Evolutionary conservation across 257 asterid species (phyloP), one percentile per base, ranked within the genome.

Genomic region (Schizonepeta tenuifolia): DNA sequence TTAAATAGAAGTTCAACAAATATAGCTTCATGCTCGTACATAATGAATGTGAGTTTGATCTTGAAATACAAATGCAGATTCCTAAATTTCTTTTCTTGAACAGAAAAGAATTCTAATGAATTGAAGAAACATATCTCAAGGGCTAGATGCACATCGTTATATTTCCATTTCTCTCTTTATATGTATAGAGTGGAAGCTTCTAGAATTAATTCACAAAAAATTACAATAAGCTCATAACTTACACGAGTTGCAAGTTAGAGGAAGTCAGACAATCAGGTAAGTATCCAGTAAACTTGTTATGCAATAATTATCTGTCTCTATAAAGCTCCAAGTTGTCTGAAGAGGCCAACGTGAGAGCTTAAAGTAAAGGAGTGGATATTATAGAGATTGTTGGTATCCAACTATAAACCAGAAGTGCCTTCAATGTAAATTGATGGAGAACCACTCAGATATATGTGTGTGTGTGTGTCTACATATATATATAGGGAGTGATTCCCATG

Each of bases 191-290:
- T n/a, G 6, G 12, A 58, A 59, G 38, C 5, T 59, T 35, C 50
- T 50, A 50, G 38, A 68, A 59, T 7, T 51, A 17, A 61, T 69
- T n/a, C 26, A 51, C 6, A 46, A 71, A 67, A 17, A 36, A 71
- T 49, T 20, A 70, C n/a, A 20, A 44, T 28, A 61, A 33, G 40
- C 15, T 75, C n/a, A 8, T 7, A 65, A 85, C 99, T 86, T 87
- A 91, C 99, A 87, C 91, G 31, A 87, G 89, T 78, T 88, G 97
- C 87, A 95, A 69, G 70, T 77, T 80, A 53, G 99, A 78, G 38
- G 96, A 83, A 63, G 92, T 84, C 73, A 95, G 86, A 80, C 87
- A 85, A 64, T 87, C 92, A 18, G 99, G 97, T 87, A 95, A 84
- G 47, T 83, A 75, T 38, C 99, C 99, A 0, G 90, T 81, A n/a